Conservation (phyloP, 257 asterid species). For the Coffea canephora region DNA sequence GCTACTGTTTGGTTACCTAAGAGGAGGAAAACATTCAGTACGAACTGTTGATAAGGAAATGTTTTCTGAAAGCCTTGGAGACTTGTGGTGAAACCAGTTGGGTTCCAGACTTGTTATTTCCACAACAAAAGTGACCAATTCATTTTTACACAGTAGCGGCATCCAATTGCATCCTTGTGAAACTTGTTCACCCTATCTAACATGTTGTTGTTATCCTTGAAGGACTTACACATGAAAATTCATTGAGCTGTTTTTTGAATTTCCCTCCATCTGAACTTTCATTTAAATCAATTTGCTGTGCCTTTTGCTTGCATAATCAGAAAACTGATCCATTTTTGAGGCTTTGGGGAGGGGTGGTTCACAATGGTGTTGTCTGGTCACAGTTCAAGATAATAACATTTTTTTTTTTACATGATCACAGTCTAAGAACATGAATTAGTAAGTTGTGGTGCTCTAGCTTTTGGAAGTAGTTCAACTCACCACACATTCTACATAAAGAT, state of each 20-base stretch:
- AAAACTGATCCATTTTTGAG: neutral
- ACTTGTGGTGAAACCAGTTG: neutral
- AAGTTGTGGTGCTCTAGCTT: too few relatives aligned
- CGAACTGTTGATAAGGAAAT: neutral
- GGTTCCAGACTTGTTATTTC: too few relatives aligned
- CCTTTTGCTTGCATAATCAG: neutral
- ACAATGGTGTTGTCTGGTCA: neutral
- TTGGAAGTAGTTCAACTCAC: neutral
- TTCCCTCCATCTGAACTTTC: neutral
- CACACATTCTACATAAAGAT: too few relatives aligned
- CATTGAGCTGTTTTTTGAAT: neutral
- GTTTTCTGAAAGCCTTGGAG: constrained; percentile 4
- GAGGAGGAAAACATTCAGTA: neutral
- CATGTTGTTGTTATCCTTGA: neutral
- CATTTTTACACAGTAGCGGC: neutral
- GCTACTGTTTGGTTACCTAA: neutral
- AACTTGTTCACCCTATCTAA: neutral
- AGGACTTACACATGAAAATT: neutral
- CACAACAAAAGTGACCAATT: neutral
- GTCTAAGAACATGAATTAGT: too few relatives aligned
- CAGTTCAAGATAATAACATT: neutral
- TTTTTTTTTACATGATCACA: neutral
- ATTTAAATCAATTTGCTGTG: too few relatives aligned
- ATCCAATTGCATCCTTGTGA: neutral
- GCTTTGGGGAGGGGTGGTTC: neutral